Percentiles rank a stretch among this genome's conserved stretches.
These are phyloP conservation scores for Pseudoneurospora amorphoporcata DNA, from an alignment of 495 filamentous ascomycete genomes.

Conservation along the genomic window DNA sequence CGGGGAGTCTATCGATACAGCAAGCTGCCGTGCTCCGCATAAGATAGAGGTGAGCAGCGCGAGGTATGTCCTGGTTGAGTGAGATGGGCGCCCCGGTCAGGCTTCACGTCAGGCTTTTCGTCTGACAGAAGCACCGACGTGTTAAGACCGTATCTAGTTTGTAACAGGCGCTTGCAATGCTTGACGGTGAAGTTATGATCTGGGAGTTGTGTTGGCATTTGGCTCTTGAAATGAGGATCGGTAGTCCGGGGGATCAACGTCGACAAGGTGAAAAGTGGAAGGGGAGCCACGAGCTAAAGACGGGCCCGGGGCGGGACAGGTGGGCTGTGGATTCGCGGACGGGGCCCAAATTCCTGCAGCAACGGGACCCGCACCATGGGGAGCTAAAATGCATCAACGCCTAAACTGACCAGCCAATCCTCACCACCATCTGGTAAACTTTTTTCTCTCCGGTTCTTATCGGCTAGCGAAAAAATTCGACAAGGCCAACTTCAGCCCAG, in stretches of 20 bases:
- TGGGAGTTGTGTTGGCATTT: not conserved
- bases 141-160: not conserved
- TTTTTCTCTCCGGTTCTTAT: not conserved
- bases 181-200: not conserved
- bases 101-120: not conserved
- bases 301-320: not conserved
- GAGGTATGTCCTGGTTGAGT: not conserved
- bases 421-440: conserved; percentile 1
- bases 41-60: not conserved
- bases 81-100: not conserved
- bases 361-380: not conserved
- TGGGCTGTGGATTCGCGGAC: not conserved
- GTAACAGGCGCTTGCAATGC: not conserved
- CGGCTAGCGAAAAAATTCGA: not conserved
- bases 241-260: not conserved
- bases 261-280: not conserved
- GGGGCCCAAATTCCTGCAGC: not conserved
- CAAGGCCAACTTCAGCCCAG: not conserved
- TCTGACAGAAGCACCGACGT: not conserved
- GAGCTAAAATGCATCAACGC: conserved; percentile 12
- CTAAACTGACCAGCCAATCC: conserved; percentile 8
- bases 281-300: conserved; percentile 6
- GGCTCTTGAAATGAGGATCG: not conserved
- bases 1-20: not conserved
- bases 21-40: not conserved